Evolutionary conservation across 805 yeast genomes (phyloP).

Genomic region (Candida hungchunana): DNA sequence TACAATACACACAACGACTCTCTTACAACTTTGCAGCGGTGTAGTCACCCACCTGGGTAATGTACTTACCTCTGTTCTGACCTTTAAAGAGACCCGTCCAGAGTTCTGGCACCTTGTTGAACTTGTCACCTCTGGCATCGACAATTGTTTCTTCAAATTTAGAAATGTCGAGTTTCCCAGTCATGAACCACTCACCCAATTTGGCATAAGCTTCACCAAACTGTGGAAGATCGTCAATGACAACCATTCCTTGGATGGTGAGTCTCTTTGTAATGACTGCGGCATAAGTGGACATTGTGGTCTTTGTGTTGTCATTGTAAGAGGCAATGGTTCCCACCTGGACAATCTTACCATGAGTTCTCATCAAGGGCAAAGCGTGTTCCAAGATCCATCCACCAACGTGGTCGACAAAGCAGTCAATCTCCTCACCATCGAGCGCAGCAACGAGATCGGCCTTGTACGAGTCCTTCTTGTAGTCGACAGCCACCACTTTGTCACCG

Average conservation of each 20-base stretch:
- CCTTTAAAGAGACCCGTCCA: slow-evolving; percentile 46
- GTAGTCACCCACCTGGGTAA: slow-evolving; percentile 33
- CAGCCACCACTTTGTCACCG: slow-evolving; percentile 47
- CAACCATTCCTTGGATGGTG: slow-evolving; percentile 48
- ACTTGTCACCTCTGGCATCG: slow-evolving; percentile 38
- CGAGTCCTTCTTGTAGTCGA: slow-evolving; percentile 47
- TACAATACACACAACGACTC: too few species aligned
- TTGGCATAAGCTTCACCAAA: slow-evolving; percentile 35
- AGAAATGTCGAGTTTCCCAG: slow-evolving; percentile 38
- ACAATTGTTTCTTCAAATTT: slow-evolving; percentile 35
- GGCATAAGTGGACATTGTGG: slow-evolving; percentile 35
- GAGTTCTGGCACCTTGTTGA: slow-evolving; percentile 39
- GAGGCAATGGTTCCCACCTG: slow-evolving; percentile 66
- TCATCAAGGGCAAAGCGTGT: slow-evolving; percentile 33
- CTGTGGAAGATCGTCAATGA: slow-evolving; percentile 38
- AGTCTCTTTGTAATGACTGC: slow-evolving; percentile 47
- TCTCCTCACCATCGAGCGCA: slow-evolving; percentile 43
- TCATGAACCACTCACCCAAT: slow-evolving; percentile 33
- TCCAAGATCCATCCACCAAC: slow-evolving; percentile 62
- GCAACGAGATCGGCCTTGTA: slow-evolving; percentile 33
- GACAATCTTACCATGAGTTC: slow-evolving; percentile 40
- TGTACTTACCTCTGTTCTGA: slow-evolving; percentile 46
- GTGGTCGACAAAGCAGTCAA: slow-evolving; percentile 54
- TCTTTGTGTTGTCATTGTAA: slow-evolving; percentile 39
- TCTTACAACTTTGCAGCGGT: too few species aligned